Evolutionary conservation across 495 filamentous ascomycete genomes (phyloP).

Genomic region (Umbilicaria muhlenbergii): DNA sequence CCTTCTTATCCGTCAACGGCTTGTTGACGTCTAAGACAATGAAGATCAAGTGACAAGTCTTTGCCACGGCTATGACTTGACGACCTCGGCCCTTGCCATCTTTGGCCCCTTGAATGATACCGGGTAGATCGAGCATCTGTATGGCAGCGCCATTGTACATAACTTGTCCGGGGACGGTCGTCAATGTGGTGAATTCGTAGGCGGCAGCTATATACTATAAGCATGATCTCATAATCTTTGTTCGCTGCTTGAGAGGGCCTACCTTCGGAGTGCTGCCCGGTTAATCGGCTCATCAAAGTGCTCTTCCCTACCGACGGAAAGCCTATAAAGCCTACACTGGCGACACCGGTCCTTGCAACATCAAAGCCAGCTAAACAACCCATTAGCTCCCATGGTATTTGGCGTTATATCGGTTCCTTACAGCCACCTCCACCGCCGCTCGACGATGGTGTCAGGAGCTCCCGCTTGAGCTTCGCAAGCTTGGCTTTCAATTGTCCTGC

Average conservation of each 20-base stretch:
- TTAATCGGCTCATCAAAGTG: conserved; percentile 88
- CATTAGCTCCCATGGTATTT: background rate
- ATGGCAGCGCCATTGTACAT: conserved; percentile 94
- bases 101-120: conserved; percentile 97
- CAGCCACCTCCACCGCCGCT: conserved; percentile 73
- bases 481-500: conserved; percentile 91
- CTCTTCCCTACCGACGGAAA: conserved; percentile 98
- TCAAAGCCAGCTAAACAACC: conserved; percentile 64
- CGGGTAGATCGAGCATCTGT: conserved; percentile 95
- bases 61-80: conserved; percentile 96
- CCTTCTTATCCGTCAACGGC: conserved; percentile 87
- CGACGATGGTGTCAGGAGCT: conserved; percentile 73
- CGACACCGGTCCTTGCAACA: conserved; percentile 94
- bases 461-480: conserved; percentile 91
- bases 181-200: conserved; percentile 97
- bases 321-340: conserved; percentile 61
- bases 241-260: conserved; percentile 3
- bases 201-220: conserved; percentile 49
- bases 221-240: conserved; percentile 1
- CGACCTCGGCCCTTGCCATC: conserved; percentile 96
- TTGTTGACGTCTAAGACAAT: conserved; percentile 99
- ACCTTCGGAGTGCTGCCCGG: conserved; percentile 91
- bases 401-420: conserved; percentile 18
- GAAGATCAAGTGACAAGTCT: conserved; percentile 97
- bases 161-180: conserved; percentile 93